Percentiles rank a stretch among this genome's conserved stretches.
Conservation (phyloP, 257 asterid genomes). For the Capsicum rhomboideum region DNA sequence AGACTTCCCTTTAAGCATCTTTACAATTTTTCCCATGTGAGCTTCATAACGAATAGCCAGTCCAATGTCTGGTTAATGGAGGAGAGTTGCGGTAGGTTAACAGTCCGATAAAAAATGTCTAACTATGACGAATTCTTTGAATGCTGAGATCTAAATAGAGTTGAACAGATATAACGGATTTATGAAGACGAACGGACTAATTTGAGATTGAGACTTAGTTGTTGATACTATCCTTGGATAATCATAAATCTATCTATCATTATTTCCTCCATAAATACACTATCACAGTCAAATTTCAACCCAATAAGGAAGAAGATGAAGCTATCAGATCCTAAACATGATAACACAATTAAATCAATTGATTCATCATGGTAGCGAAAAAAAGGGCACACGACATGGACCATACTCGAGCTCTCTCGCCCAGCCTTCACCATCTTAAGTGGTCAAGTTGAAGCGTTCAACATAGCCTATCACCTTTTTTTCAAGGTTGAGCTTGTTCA, state of each 20-base stretch:
- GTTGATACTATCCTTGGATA: neutral
- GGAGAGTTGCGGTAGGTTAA: neutral
- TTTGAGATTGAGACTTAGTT: neutral
- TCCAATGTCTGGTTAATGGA: neutral
- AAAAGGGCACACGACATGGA: too few species aligned
- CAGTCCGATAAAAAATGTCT: neutral
- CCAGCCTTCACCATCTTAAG: too few species aligned
- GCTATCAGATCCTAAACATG: neutral
- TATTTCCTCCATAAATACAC: neutral
- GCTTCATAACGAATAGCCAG: neutral
- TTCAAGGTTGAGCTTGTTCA: too few species aligned
- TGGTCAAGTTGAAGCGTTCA: too few species aligned
- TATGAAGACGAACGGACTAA: neutral
- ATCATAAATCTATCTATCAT: neutral
- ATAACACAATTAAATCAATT: too few species aligned
- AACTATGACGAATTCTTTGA: neutral
- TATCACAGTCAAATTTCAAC: neutral
- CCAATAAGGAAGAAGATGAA: neutral
- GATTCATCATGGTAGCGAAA: too few species aligned
- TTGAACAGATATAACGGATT: neutral
- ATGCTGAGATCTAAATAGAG: neutral
- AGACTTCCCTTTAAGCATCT: neutral
- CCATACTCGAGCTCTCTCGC: too few species aligned
- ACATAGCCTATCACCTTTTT: too few species aligned
- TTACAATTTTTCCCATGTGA: neutral